phyloP scores from a whole-genome alignment of 495 filamentous ascomycete genomes.

The Penicillium silybi region DNA sequence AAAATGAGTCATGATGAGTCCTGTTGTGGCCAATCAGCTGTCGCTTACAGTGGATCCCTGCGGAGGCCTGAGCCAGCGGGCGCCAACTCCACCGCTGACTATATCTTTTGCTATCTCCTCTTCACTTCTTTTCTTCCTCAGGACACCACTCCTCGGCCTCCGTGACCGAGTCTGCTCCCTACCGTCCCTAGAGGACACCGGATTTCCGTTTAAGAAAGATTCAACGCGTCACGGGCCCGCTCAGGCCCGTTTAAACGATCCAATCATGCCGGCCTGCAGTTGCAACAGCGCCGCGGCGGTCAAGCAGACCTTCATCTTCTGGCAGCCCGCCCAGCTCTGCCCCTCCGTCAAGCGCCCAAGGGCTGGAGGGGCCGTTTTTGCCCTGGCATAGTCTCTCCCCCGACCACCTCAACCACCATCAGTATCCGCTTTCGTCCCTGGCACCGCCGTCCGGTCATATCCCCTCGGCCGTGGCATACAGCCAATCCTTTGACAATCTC shows the following conservation, averaged over 20 bases:
- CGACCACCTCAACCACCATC: slow-evolving; percentile 3
- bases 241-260: slow-evolving; percentile 28
- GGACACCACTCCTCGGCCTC: slow-evolving; percentile 19
- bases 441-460: slow-evolving; percentile 13
- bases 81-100: not conserved
- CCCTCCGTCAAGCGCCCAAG: slow-evolving; percentile 16
- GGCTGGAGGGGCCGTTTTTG: slow-evolving; percentile 9
- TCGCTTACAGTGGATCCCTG: not conserved
- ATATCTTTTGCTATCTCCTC: slow-evolving; percentile 7
- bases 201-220: not conserved
- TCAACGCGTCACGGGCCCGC: slow-evolving; percentile 26
- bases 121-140: slow-evolving; percentile 19
- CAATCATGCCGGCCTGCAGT: slow-evolving; percentile 22
- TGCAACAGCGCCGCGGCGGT: slow-evolving; percentile 19
- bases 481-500: slow-evolving; percentile 20
- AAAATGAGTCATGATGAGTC: slow-evolving; percentile 36
- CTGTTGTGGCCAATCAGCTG: slow-evolving; percentile 12
- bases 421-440: slow-evolving; percentile 13
- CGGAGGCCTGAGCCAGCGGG: slow-evolving; percentile 8
- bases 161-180: slow-evolving; percentile 13
- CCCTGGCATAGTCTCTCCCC: slow-evolving; percentile 13
- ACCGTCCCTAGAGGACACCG: not conserved
- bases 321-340: slow-evolving; percentile 15
- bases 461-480: slow-evolving; percentile 13
- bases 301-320: slow-evolving; percentile 17